Base-by-base conservation (phyloP, 768 basidiomycete genomes). In the Tulasnella sp. region DNA sequence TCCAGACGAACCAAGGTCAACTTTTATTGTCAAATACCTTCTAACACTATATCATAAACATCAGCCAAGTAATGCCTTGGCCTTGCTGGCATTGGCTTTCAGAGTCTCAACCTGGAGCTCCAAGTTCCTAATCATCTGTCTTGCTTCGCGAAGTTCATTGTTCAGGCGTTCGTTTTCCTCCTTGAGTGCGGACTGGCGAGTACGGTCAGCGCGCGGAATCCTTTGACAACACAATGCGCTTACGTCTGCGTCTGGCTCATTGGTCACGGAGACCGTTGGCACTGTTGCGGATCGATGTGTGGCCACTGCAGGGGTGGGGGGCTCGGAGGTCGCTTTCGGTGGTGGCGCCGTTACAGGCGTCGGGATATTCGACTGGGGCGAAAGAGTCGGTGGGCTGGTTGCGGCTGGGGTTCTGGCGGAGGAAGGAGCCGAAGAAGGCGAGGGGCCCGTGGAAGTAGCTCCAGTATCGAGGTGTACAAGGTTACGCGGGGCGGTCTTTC, bases 91-190 rank as follows among this genome's bases (percentile, higher is more conserved):
- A 64, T 89, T 90, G 15, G 81, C 80, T 58, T 77, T 77, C 62
- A 86, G 68, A 12, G 75, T 73, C 70, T 91, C 87, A 17, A 90
- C 79, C 70, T 88, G 84, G 58, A 91, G 66, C 70, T 92, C 89
- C 49, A 93, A 69, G 63, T 83, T 83, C 58, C 91, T 74, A 52
- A 93, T 90, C 71, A 84, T 80, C 69, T 82, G 81, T 36, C 84
- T 75, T 32, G 86, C 83, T 23, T 89, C 88, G 27, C 87, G 77
- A 42, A 93, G 75, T 63, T 89, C 85, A 2, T 68, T 67, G 11
- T 68, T 75, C 53, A 92, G 73, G 2, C 73, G 74, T 0, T 73
- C 72, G 62, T 86, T 88, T 65, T 91, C 85, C 23, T 73, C 70
- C 59, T 69, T 66, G 12, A 79, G 66, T 21, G 59, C 67, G 32